Base-by-base conservation (phyloP, 805 yeast species). In the Starmerella etchellsii region DNA sequence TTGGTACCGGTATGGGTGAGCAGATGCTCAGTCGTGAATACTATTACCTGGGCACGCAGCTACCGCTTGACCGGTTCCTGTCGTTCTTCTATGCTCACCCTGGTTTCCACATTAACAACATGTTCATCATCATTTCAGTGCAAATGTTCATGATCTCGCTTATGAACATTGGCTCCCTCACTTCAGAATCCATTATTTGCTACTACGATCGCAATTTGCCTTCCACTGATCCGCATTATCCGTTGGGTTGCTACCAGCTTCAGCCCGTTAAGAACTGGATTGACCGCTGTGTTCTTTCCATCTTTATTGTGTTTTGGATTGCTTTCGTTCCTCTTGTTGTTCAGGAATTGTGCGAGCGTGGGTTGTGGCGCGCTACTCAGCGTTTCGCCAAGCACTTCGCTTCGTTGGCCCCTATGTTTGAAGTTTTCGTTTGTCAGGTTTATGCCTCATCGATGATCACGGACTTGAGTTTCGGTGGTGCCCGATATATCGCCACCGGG, bases 1-100 rank as follows among this genome's bases (percentile, higher is more conserved):
- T 88, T 57, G 97, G 97, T 2, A 91, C 95, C 32, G 97, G 97
- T 37, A 88, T 88, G 97, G 97, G 97, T 8, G 97, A 88, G 58
- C 97, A 88, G 59, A 71, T 87, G 59, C 63, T 88, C 26, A 83
- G 95, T 5, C 70, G 97, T 54, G 97, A 88, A 55, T 84, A 87
- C 61, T 88, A 78, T 58, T 84, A 82, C 60, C 60, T 88, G 45
- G 96, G 97, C 1, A 83, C 95, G 2, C 83, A 77, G 52, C 65
- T 88, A 40, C 94, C 95, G 2, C 68, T 87, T 33, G 96, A 88
- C 58, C 63, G 95, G 36, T 87, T 88, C 63, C 62, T 88, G 39
- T 83, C 96, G 0, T 88, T 88, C 61, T 88, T 82, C 60, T 88
- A 88, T 62, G 97, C 97, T 0, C 97, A 88, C 59, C 88, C 95